A percentile compares a stretch with the other conserved stretches of the same genome.
phyloP scores from a whole-genome alignment of 306 rosid species.

The Abrus precatorius region DNA sequence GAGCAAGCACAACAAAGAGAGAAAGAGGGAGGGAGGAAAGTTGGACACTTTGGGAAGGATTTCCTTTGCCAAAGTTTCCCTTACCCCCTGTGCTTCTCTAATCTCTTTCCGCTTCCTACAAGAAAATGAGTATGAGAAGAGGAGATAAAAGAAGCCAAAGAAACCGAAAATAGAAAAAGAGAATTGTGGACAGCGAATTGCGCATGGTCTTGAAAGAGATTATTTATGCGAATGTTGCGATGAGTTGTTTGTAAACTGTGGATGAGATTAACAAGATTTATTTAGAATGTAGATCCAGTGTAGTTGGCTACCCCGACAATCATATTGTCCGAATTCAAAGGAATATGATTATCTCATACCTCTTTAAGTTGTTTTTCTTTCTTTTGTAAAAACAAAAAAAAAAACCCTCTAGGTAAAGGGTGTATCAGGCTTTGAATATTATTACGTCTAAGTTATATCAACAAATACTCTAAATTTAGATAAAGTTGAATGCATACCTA shows the following conservation, averaged over 20 bases:
- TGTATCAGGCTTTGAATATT: not conserved
- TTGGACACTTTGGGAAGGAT: not conserved
- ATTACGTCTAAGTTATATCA: not conserved
- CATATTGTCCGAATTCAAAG: constrained; percentile 32
- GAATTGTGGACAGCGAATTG: constrained; percentile 52
- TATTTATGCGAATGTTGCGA: not conserved
- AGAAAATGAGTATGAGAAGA: not conserved
- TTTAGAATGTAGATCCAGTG: not conserved
- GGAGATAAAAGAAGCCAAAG: constrained; percentile 17
- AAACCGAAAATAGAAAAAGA: constrained; percentile 33
- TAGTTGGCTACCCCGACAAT: constrained; percentile 12
- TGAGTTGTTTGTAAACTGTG: constrained; percentile 23
- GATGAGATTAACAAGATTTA: constrained; percentile 15
- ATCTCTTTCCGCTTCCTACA: not conserved
- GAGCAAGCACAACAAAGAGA: not conserved
- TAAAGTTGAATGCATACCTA: not conserved
- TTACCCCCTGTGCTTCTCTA: not conserved
- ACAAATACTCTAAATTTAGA: not conserved
- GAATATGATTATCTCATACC: not conserved
- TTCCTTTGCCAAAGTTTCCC: constrained; percentile 20
- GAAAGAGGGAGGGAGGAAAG: constrained; percentile 2
- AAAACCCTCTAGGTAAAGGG: not conserved
- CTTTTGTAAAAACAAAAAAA: not conserved
- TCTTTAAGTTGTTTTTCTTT: not conserved
- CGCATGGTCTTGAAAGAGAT: constrained; percentile 41